Evolutionary conservation across 768 basidiomycete genomes (phyloP), one percentile per base, ranked within the genome.

Genomic region (Tylopilus rubrobrunneus): DNA sequence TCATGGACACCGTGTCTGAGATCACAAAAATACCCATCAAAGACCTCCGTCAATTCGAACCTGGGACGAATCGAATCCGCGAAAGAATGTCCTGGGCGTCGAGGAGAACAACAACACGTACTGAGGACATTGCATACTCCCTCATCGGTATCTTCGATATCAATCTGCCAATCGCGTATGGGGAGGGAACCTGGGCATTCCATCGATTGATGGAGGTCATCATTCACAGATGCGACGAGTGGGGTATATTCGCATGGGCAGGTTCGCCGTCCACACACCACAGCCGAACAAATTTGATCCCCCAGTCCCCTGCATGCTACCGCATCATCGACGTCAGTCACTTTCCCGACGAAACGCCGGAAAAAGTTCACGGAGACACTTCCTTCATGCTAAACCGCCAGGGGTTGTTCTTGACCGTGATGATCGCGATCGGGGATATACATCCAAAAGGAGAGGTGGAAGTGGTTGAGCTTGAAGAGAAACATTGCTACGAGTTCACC

Each of bases 121-220:
- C 54, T 2, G 66, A 69, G 42, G 65, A 67, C 21, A 52, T 47
- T 9, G 61, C 65, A 5, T 67, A 69, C 40, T 69, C 52, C 4
- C 57, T 67, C 36, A 45, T 67, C 19, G 58, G 65, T 39, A 55
- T 67, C 27, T 62, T 67, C 29, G 58, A 67, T n/a, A 55, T 67
- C 40, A 60, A 53, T 36, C 25, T 57, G 27, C 9, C 59, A 1
- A 61, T 61, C 44, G 49, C 59, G 5, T 61, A 60, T 2, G 54
- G 59, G 41, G 58, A 61, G 15, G 58, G 53, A 14, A 49, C 51
- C 25, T 61, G 60, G 57, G 67, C 67, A 9, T 67, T 69, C 42
- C 48, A 63, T 49, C 52, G 67, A 23, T 46, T 67, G 43, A 63
- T 65, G 63, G 57, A 62, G 44, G 47, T 62, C 40, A 64, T 64